Evolutionary conservation across 2,329 filamentous ascomycete species (phyloP).

Genomic region (Coniochaeta prunicola): DNA sequence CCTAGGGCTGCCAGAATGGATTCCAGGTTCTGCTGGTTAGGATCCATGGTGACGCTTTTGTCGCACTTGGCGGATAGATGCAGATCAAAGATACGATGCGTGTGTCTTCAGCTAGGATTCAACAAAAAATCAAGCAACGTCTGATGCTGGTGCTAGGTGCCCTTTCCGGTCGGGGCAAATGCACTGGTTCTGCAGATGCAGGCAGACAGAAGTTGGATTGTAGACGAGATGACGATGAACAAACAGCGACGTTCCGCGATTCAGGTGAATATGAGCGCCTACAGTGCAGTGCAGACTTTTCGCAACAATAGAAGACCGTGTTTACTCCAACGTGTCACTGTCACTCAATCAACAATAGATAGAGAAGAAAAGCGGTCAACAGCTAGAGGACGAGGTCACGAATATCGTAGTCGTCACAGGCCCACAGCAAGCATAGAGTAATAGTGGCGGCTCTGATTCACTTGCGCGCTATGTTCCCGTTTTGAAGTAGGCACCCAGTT

Average conservation of each 20-base stretch:
- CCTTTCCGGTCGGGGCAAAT: background rate
- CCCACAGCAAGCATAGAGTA: background rate
- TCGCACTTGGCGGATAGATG: slow-evolving; percentile 1
- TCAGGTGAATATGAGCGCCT: background rate
- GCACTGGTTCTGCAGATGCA: background rate
- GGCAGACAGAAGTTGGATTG: background rate
- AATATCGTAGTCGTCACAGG: background rate
- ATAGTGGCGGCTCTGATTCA: background rate
- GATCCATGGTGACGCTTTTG: background rate
- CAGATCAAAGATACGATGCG: slow-evolving; percentile 1
- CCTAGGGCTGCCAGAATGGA: slow-evolving; percentile 12
- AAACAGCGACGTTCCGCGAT: background rate
- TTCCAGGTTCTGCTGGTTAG: background rate
- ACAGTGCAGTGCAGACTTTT: slow-evolving; percentile 1
- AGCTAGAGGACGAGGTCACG: background rate
- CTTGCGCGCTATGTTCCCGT: background rate
- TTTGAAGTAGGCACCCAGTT: background rate
- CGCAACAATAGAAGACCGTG: background rate
- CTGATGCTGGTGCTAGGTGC: background rate
- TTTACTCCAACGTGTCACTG: background rate
- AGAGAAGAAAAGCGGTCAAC: background rate
- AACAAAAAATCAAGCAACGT: background rate
- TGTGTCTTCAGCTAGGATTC: background rate
- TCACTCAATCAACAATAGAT: slow-evolving; percentile 1
- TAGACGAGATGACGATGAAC: background rate